Evolutionary conservation across 208 protist species (phyloP).

Genomic region (Acanthamoeba lenticulata): DNA sequence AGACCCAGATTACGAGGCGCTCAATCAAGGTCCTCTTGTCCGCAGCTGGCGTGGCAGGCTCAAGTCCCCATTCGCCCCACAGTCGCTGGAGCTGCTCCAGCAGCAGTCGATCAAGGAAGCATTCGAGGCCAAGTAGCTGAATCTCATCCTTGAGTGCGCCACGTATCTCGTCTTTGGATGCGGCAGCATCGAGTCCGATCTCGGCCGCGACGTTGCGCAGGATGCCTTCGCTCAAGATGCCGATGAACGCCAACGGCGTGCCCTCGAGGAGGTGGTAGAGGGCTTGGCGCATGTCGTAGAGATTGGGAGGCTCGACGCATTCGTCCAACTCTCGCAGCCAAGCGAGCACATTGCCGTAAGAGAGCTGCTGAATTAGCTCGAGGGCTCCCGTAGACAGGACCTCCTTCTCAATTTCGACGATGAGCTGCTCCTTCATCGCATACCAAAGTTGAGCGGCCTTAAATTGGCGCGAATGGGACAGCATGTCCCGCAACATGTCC

Average conservation of each 20-base stretch:
- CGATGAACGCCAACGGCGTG: not conserved
- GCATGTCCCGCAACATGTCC: not conserved
- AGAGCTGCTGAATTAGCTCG: not conserved
- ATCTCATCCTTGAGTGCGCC: not conserved
- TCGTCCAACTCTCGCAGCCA: not conserved
- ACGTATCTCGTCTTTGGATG: not conserved
- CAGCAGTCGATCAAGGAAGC: not conserved
- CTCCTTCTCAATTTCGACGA: not conserved
- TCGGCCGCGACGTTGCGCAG: not conserved
- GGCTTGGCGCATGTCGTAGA: slow-evolving; percentile 1
- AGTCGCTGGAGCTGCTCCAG: not conserved
- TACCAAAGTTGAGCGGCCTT: not conserved
- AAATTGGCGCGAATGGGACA: not conserved
- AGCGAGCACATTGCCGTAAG: not conserved
- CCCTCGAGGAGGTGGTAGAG: not conserved
- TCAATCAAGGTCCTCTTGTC: not conserved
- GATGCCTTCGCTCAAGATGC: not conserved
- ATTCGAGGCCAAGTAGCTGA: not conserved
- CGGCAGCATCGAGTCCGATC: not conserved
- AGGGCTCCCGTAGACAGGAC: not conserved
- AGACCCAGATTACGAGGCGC: not conserved
- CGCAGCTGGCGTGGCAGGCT: not conserved
- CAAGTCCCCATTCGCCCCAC: not conserved
- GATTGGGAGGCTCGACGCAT: not conserved
- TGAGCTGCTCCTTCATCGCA: not conserved